Percentiles rank a stretch among this genome's conserved stretches.
phyloP scores from a whole-genome alignment of 768 basidiomycete genomes.

The Mycena sanguinolenta region DNA sequence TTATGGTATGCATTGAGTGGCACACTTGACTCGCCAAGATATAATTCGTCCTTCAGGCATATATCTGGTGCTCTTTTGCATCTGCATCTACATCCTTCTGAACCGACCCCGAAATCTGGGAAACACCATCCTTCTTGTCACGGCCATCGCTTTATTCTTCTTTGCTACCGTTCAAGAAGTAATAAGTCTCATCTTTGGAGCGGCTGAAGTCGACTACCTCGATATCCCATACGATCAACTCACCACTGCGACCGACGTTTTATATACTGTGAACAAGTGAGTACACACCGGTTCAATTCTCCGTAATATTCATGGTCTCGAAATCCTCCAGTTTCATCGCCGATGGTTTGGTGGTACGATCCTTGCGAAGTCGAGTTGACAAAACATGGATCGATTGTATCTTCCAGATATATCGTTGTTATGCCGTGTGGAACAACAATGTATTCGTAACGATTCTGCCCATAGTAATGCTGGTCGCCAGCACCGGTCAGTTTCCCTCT shows the following conservation, averaged over 20 bases:
- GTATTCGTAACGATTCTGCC: constrained; percentile 45
- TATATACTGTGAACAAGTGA: constrained; percentile 51
- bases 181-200: constrained; percentile 45
- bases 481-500: constrained; percentile 38
- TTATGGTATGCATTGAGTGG: constrained; percentile 1
- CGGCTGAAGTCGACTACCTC: constrained; percentile 41
- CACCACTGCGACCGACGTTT: constrained; percentile 42
- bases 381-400: neutral
- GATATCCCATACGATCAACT: constrained; percentile 44
- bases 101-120: constrained; percentile 36
- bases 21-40: too few species aligned
- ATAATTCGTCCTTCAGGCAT: constrained; percentile 34
- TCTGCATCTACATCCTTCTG: constrained; percentile 48
- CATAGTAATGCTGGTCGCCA: constrained; percentile 41
- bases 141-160: constrained; percentile 45
- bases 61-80: constrained; percentile 46
- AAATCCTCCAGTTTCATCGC: constrained; percentile 43
- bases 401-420: constrained; percentile 50
- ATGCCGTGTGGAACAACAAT: constrained; percentile 46
- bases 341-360: constrained; percentile 47
- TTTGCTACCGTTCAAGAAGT: constrained; percentile 47
- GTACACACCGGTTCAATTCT: constrained; percentile 19
- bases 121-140: constrained; percentile 43
- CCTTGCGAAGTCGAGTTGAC: neutral
- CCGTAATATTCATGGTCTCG: neutral